Percentiles rank a stretch among this genome's conserved stretches.
phyloP scores from a whole-genome alignment of 2,329 filamentous ascomycete species.

The Pestalotiopsis sp. region DNA sequence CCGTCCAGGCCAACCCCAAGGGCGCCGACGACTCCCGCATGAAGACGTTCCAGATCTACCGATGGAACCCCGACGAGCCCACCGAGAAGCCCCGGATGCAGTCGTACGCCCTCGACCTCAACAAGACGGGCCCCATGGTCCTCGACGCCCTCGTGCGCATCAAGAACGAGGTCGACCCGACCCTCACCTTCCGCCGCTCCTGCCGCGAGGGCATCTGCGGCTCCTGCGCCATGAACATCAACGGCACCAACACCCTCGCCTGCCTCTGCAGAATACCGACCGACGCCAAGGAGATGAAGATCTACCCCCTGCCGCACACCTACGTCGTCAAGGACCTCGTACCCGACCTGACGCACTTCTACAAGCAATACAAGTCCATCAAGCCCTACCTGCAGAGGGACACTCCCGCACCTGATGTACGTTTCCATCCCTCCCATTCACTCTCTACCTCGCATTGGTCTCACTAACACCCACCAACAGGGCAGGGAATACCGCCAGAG shows the following conservation, averaged over 20 bases:
- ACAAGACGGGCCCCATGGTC: conserved; percentile 99
- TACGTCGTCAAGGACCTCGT: conserved; percentile 99
- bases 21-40: conserved; percentile 60
- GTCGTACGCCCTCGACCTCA: conserved; percentile 90
- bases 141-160: conserved; percentile 95
- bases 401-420: conserved; percentile 80
- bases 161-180: conserved; percentile 98
- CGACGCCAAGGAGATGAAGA: conserved; percentile 83
- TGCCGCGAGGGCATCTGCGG: conserved; percentile 99
- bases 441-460: no score
- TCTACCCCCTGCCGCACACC: conserved; percentile 97
- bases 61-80: conserved; percentile 95
- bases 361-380: conserved; percentile 99
- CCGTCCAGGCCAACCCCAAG: conserved; percentile 64
- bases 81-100: conserved; percentile 95
- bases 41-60: conserved; percentile 98
- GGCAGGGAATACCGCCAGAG: conserved; percentile 91
- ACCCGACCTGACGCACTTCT: conserved; percentile 96
- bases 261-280: conserved; percentile 97
- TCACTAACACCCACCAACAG: conserved; percentile 43
- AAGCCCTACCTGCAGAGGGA: conserved; percentile 97
- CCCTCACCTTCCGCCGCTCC: conserved; percentile 91
- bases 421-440: conserved; percentile 33
- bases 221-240: conserved; percentile 99
- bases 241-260: conserved; percentile 95